Base-by-base conservation (phyloP, 495 filamentous ascomycete species). In the Lepidopterella palustris region DNA sequence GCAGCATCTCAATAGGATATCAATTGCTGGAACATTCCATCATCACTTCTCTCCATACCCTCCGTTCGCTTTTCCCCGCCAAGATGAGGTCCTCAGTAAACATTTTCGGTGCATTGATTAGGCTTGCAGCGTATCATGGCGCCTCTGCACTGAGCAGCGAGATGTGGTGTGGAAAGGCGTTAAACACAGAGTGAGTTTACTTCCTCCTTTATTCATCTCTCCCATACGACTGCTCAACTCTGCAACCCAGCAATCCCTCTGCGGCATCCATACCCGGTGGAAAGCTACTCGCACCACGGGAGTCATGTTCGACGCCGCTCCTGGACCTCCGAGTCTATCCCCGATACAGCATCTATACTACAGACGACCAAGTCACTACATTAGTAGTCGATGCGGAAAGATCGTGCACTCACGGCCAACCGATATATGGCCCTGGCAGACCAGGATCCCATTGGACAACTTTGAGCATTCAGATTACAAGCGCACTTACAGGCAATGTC, bases 241-340 rank as follows among this genome's bases (percentile, higher is more conserved):
- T 26, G 21, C 29, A 26, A 50, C 57, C 26, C 53, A 53, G 26
- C 28, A 40, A 62, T 39, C n/a, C 62, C 20, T 66, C 66, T 15
- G n/a, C n/a, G n/a, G n/a, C n/a, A n/a, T 84, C 83, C 62, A 74
- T 85, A 40, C 85, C 85, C 0, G 84, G 83, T 53, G 86, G 86
- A 13, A 77, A 78, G 67, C 74, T 83, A 0, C 57, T 72, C 2
- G 64, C 73, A 26, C 84, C 86, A 2, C 29, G 68, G 28, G 24
- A 23, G 0, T 61, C 61, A 0, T 75, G 77, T 6, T 63, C 73
- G 15, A 68, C 59, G 0, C 77, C 77, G 6, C 70, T 82, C 10
- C 66, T 89, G 0, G 70, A 87, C 67, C 66, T 89, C 15, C 77
- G 77, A 20, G 70, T 88, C 56, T 75, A 79, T 27, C 81, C 85